Evolutionary conservation across 1,139 yeast species (phyloP).

Genomic region (Zygoascus hellenicus): DNA sequence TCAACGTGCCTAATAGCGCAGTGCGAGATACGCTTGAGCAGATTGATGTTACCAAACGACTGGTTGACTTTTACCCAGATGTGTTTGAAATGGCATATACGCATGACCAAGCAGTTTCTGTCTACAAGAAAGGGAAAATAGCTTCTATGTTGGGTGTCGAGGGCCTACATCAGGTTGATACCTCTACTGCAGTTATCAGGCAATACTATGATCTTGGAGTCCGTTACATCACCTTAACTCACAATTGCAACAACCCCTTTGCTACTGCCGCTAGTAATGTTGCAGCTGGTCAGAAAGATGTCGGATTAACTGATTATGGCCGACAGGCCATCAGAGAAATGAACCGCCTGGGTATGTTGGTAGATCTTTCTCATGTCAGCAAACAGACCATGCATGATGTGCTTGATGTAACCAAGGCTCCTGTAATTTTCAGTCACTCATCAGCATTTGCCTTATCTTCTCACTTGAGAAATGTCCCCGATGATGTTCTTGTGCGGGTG

Average conservation of each 20-base stretch:
- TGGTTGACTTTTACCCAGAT: constrained; percentile 38
- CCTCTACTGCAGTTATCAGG: constrained; percentile 45
- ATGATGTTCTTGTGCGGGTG: constrained; percentile 42
- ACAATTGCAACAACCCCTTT: constrained; percentile 52
- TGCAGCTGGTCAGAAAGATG: constrained; percentile 42
- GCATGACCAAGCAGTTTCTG: constrained; percentile 38
- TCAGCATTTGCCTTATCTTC: constrained; percentile 40
- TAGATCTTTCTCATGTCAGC: constrained; percentile 50
- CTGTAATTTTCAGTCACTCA: constrained; percentile 48
- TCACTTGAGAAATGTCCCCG: constrained; percentile 47
- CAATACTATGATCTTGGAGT: constrained; percentile 46
- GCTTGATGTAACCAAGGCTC: constrained; percentile 40
- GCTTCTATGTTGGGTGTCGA: constrained; percentile 49
- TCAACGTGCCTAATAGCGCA: constrained; percentile 23
- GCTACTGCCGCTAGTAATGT: constrained; percentile 49
- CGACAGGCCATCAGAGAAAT: constrained; percentile 37
- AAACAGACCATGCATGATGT: constrained; percentile 46
- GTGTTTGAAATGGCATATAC: constrained; percentile 38
- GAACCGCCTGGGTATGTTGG: constrained; percentile 51
- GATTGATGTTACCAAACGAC: constrained; percentile 45
- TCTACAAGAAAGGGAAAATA: constrained; percentile 35
- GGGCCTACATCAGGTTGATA: constrained; percentile 48
- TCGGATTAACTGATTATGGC: constrained; percentile 43
- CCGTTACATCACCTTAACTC: constrained; percentile 47
- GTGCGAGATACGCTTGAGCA: constrained; percentile 51